Evolutionary conservation across 2,329 filamentous ascomycete genomes (phyloP).

Genomic region (Clarireedia hainanense): DNA sequence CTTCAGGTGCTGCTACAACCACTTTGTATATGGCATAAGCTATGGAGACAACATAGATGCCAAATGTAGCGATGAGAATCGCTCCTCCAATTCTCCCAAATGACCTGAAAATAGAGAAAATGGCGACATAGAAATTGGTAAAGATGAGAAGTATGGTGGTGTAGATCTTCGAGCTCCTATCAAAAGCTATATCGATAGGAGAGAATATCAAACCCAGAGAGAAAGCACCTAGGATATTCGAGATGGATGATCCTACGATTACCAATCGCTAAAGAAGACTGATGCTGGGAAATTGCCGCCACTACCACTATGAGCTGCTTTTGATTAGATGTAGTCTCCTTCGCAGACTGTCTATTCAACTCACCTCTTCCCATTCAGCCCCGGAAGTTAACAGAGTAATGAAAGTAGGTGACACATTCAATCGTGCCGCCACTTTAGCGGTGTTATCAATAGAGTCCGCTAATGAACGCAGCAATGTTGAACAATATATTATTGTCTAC

Average conservation of each 20-base stretch:
- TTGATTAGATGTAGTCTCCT: too few species aligned
- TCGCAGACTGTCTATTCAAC: too few species aligned
- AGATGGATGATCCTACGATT: constrained; percentile 48
- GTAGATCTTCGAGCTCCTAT: constrained; percentile 41
- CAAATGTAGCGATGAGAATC: constrained; percentile 36
- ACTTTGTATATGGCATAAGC: constrained; percentile 39
- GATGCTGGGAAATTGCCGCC: constrained; percentile 38
- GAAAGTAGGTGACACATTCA: constrained; percentile 38
- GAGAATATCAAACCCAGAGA: constrained; percentile 42
- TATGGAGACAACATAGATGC: constrained; percentile 37
- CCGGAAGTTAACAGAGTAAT: constrained; percentile 44
- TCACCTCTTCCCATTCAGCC: constrained; percentile 49
- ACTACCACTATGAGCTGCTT: constrained; percentile 40
- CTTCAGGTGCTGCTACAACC: constrained; percentile 33
- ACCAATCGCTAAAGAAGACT: constrained; percentile 42
- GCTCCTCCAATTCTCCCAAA: constrained; percentile 32
- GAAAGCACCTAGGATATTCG: constrained; percentile 48
- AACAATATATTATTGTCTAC: constrained; percentile 26
- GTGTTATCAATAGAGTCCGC: constrained; percentile 43
- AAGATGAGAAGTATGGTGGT: constrained; percentile 34
- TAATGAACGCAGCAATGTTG: constrained; percentile 36
- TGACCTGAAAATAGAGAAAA: constrained; percentile 25
- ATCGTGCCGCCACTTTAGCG: constrained; percentile 37
- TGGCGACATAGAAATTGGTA: constrained; percentile 33
- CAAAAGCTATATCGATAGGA: constrained; percentile 32